A percentile compares a stretch with the other conserved stretches of the same genome.
Conservation (phyloP, 257 asterid genomes). For the Scutellaria baicalensis region DNA sequence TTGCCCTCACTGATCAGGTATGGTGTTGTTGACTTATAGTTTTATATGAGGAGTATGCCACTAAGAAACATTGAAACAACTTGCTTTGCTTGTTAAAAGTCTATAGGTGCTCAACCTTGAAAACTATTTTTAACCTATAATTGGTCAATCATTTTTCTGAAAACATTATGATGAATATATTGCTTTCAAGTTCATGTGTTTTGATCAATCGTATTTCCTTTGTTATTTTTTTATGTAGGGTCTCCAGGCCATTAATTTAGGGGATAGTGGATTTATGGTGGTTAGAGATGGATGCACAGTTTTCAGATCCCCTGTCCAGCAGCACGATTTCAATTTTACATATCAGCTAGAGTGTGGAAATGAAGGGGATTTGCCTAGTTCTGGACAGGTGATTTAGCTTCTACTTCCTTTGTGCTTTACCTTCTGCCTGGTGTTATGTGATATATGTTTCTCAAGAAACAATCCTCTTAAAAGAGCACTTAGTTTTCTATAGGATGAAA, state of each 20-base stretch:
- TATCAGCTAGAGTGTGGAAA: conserved; percentile 84
- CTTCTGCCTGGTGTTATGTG: background rate
- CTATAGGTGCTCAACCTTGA: background rate
- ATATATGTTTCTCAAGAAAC: background rate
- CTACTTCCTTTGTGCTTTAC: background rate
- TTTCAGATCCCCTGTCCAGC: conserved; percentile 83
- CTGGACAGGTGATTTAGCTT: conserved; percentile 66
- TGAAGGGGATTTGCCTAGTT: conserved; percentile 83
- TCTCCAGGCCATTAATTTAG: conserved; percentile 83
- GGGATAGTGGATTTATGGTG: conserved; percentile 96
- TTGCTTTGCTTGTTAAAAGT: background rate
- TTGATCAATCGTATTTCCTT: background rate
- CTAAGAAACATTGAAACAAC: background rate
- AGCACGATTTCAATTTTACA: conserved; percentile 93
- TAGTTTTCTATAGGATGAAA: background rate
- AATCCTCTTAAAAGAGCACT: background rate
- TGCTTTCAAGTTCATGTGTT: background rate
- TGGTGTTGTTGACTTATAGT: background rate
- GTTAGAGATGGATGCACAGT: conserved; percentile 82
- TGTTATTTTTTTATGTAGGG: conserved; percentile 41
- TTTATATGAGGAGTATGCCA: conserved; percentile 8
- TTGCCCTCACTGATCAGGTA: conserved; percentile 88
- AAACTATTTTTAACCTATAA: background rate
- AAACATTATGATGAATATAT: background rate
- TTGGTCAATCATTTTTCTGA: background rate